Evolutionary conservation across 75 land plant species (phyloP).

Genomic region (Isoetes taiwanensis): DNA sequence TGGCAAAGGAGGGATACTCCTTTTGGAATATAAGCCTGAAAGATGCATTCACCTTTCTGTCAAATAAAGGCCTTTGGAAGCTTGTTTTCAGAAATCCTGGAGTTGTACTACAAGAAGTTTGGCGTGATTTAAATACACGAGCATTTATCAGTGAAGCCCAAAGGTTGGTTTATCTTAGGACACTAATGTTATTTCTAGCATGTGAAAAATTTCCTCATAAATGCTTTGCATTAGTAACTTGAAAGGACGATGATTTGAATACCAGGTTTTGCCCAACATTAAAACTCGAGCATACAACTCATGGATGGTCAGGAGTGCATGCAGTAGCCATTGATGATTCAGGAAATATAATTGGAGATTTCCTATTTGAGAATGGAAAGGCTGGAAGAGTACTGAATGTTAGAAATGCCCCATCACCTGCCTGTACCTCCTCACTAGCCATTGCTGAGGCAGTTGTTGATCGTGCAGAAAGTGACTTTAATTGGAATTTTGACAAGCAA

Average conservation of each 20-base stretch:
- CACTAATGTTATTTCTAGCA: neutral
- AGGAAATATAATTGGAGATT: conserved; percentile 27
- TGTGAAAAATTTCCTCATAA: neutral
- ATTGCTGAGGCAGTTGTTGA: conserved; percentile 24
- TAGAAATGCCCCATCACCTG: conserved; percentile 33
- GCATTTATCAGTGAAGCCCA: conserved; percentile 26
- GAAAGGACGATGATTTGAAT: too few relatives aligned
- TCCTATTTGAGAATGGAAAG: conserved; percentile 29
- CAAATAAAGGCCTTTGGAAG: conserved; percentile 26
- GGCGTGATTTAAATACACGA: conserved; percentile 20
- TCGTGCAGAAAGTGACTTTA: conserved; percentile 16
- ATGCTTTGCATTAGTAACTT: neutral
- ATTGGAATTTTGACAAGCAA: too few relatives aligned
- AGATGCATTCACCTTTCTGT: conserved; percentile 14
- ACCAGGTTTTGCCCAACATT: conserved; percentile 29
- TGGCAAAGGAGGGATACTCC: conserved; percentile 25
- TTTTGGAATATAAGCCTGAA: conserved; percentile 25
- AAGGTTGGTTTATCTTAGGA: conserved; percentile 10
- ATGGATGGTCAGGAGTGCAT: conserved; percentile 35
- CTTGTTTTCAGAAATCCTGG: conserved; percentile 16
- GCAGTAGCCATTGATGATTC: conserved; percentile 27
- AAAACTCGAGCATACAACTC: conserved; percentile 15
- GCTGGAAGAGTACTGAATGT: conserved; percentile 27
- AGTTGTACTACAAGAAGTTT: conserved; percentile 24
- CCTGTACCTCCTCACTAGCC: conserved; percentile 29